phyloP scores from a whole-genome alignment of 345 rosid genomes.

The Populus pruinosa region DNA sequence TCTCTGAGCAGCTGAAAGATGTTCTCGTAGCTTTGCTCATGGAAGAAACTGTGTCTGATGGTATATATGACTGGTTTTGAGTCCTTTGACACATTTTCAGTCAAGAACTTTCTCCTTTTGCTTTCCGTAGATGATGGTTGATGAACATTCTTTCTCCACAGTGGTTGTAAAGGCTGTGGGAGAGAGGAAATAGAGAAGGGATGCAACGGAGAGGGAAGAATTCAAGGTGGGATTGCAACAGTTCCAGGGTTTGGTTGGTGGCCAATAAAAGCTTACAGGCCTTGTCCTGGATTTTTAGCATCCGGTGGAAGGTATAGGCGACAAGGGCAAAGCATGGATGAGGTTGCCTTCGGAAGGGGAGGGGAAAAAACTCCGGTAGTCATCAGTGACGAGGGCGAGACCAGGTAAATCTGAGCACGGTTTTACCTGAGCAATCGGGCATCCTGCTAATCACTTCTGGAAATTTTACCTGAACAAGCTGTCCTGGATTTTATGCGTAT shows the following conservation, averaged over 20 bases:
- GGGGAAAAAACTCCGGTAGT: slow-evolving; percentile 15
- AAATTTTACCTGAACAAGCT: not conserved
- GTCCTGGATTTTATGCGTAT: not conserved
- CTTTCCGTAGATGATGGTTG: not conserved
- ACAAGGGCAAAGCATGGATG: slow-evolving; percentile 91
- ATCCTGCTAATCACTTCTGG: not conserved
- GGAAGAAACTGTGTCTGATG: not conserved
- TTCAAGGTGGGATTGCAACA: slow-evolving; percentile 95
- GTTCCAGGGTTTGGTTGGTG: slow-evolving; percentile 98
- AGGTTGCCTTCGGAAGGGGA: slow-evolving; percentile 64
- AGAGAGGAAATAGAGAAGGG: slow-evolving; percentile 73
- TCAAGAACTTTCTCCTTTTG: not conserved
- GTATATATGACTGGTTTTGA: not conserved
- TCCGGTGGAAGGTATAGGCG: slow-evolving; percentile 80
- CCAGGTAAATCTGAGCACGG: slow-evolving; percentile 28
- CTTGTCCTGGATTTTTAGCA: slow-evolving; percentile 83
- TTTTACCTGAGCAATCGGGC: not conserved
- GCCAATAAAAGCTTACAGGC: slow-evolving; percentile 95
- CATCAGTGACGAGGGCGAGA: slow-evolving; percentile 18
- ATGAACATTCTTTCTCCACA: slow-evolving; percentile 17
- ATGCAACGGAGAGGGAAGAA: slow-evolving; percentile 89
- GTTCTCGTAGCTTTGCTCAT: not conserved
- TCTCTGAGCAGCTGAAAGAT: not conserved
- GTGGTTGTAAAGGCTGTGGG: slow-evolving; percentile 84
- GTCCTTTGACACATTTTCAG: not conserved